phyloP scores from a whole-genome alignment of 2,329 filamentous ascomycete species.

The Ceratocystis eucalypticola region DNA sequence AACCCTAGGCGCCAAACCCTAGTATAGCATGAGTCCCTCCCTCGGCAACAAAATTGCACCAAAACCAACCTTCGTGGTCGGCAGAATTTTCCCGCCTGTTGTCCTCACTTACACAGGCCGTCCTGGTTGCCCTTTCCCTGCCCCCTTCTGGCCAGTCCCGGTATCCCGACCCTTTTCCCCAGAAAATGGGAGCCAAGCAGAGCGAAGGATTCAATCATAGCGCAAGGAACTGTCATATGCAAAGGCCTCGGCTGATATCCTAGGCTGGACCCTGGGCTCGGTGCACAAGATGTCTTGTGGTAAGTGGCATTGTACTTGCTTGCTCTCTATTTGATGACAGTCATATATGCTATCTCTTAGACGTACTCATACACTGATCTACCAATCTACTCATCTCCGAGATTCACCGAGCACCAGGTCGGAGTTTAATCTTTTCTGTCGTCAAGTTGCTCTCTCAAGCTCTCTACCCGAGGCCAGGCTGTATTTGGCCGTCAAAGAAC shows the following conservation, averaged over 20 bases:
- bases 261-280: neutral
- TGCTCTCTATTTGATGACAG: too few relatives aligned
- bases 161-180: constrained; percentile 17
- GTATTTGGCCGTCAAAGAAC: neutral
- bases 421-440: neutral
- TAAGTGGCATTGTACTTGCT: neutral
- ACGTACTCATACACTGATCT: too few relatives aligned
- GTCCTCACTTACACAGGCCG: neutral
- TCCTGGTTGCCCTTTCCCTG: neutral
- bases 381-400: neutral
- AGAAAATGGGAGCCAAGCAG: constrained; percentile 9
- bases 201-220: neutral
- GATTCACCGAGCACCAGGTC: constrained; percentile 2
- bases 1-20: neutral
- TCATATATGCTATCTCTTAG: neutral
- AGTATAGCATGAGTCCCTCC: too few relatives aligned
- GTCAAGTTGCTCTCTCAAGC: neutral
- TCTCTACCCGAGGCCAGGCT: neutral
- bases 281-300: neutral
- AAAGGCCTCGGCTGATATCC: constrained; percentile 10
- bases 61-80: neutral
- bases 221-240: constrained; percentile 11
- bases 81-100: neutral
- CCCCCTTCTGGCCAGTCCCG: constrained; percentile 10
- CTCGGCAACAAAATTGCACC: too few relatives aligned